Evolutionary conservation across 2,329 filamentous ascomycete species (phyloP).

Genomic region (Fusarium domesticum): DNA sequence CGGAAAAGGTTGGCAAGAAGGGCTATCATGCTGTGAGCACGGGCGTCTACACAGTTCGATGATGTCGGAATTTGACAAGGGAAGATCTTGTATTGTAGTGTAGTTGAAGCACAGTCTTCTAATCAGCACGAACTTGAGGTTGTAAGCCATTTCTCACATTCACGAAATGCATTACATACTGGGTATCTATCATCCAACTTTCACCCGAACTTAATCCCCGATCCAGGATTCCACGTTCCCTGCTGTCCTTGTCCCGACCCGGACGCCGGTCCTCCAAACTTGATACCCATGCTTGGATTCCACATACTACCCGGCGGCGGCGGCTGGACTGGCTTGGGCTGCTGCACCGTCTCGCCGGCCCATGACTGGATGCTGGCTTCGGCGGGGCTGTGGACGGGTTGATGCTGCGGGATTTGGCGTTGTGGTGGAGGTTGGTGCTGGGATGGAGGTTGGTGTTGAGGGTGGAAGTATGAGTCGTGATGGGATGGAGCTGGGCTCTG

Average conservation of each 20-base stretch:
- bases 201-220: constrained; percentile 56
- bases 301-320: constrained; percentile 48
- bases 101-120: background rate
- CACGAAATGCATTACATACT: too few species aligned
- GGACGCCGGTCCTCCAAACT: constrained; percentile 56
- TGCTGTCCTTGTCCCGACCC: constrained; percentile 27
- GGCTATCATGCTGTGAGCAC: constrained; percentile 44
- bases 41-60: constrained; percentile 42
- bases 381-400: constrained; percentile 28
- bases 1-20: constrained; percentile 39
- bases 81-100: background rate
- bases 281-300: constrained; percentile 78
- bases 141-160: too few species aligned
- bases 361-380: constrained; percentile 60
- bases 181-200: constrained; percentile 10
- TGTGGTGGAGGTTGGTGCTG: constrained; percentile 2
- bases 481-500: constrained; percentile 19
- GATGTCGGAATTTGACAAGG: constrained; percentile 1
- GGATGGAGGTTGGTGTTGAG: constrained; percentile 16
- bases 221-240: constrained; percentile 58
- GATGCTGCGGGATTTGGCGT: constrained; percentile 16
- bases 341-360: constrained; percentile 56
- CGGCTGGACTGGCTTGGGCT: constrained; percentile 47
- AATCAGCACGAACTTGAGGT: background rate
- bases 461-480: constrained; percentile 14